Evolutionary conservation across 2,329 filamentous ascomycete species (phyloP), one percentile per base, ranked within the genome.

Genomic region (Pseudogymnoascus pannorum): DNA sequence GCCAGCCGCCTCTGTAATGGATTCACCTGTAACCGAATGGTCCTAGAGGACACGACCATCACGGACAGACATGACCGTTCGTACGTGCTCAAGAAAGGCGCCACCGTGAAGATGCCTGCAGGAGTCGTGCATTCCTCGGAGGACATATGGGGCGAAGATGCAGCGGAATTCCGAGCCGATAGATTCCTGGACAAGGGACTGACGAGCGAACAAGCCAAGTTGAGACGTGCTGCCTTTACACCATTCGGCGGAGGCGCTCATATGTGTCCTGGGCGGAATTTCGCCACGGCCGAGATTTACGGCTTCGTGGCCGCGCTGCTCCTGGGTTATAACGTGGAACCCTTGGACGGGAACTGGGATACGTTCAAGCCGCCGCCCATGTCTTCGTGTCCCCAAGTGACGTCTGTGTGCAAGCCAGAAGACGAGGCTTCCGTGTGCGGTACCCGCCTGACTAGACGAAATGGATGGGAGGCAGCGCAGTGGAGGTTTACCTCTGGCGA

Each of bases 71-170:
- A 29, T 29, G 62, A 63, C 12, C 35, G 75, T 61, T 72, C 68
- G 3, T 79, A 77, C 62, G 70, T 77, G 14, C 70, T 81, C n/a
- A 74, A 74, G 58, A 76, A 76, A 40, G 73, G 72, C 20, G 69
- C 72, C 4, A 65, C 79, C 1, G 72, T 80, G 3, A 77, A 80
- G 64, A 74, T 80, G 31, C 73, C 75, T 0, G 75, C 75, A 11
- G 74, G 74, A 9, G 72, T 77, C 4, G 73, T 79, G 12, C 78
- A 81, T 62, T 65, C 69, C 2, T 72, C 77, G 20, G 58, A 66
- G 7, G 64, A 69, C 0, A 73, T 79, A 60, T 81, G 78, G 78
- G 78, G 78, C 4, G 65, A 71, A 1, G 74, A 79, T 36, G 75
- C 71, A 1, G 64, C 65, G 1, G 58, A 62, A 1, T 81, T 81